Conservation (phyloP, 495 filamentous ascomycete species). For the Trichoderma parareesei region DNA sequence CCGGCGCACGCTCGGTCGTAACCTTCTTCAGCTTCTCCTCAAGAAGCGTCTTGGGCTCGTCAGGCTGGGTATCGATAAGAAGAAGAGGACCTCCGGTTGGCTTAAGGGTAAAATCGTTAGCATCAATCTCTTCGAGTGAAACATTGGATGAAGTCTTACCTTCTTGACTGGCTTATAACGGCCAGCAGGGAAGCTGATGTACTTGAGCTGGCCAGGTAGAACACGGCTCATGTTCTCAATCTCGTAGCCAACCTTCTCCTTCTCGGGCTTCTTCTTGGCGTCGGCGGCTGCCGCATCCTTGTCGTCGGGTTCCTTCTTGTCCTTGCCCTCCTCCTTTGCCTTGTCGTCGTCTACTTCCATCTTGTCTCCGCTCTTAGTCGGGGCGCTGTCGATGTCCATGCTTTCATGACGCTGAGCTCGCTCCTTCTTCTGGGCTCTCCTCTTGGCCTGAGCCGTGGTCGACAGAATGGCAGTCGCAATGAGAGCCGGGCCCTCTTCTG, state of each 20-base stretch:
- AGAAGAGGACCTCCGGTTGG: conserved; percentile 92
- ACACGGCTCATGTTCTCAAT: conserved; percentile 96
- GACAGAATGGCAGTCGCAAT: conserved; percentile 95
- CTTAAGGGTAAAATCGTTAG: conserved; percentile 36
- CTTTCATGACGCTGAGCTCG: conserved; percentile 65
- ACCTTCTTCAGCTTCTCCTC: conserved; percentile 82
- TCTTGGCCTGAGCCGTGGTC: conserved; percentile 93
- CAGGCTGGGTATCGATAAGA: conserved; percentile 74
- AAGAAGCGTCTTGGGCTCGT: conserved; percentile 67
- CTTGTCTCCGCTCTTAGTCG: conserved; percentile 72
- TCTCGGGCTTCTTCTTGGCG: conserved; percentile 78
- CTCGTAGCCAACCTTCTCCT: conserved; percentile 94
- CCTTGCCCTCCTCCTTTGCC: conserved; percentile 50
- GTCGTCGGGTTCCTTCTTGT: conserved; percentile 40
- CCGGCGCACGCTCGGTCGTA: conserved; percentile 54
- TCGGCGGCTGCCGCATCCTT: conserved; percentile 29
- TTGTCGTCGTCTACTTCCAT: conserved; percentile 83
- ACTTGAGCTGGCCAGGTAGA: conserved; percentile 87
- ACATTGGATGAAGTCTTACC: conserved; percentile 39
- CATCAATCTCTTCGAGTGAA: not conserved
- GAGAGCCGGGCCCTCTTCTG: conserved; percentile 86
- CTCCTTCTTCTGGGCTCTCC: conserved; percentile 73
- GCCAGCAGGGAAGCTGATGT: conserved; percentile 78
- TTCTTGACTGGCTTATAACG: conserved; percentile 95
- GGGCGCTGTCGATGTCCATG: conserved; percentile 75